Evolutionary conservation across 2,329 filamentous ascomycete genomes (phyloP).

Genomic region (Colletotrichum somersetense): DNA sequence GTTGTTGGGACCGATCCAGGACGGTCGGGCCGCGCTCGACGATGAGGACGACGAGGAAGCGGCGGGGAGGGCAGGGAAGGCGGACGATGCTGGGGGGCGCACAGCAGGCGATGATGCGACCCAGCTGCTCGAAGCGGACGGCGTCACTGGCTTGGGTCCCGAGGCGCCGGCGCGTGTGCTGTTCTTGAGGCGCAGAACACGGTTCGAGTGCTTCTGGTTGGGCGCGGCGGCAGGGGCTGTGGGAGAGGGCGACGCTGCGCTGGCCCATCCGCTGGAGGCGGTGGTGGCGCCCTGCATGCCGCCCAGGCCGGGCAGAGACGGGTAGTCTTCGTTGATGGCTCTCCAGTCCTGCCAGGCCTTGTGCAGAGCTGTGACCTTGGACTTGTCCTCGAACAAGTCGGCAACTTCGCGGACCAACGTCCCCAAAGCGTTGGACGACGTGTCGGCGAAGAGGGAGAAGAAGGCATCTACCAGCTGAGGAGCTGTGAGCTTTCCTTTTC

Average conservation of each 20-base stretch:
- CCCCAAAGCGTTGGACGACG: slow-evolving; percentile 82
- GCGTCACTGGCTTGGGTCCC: slow-evolving; percentile 43
- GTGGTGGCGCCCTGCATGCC: slow-evolving; percentile 74
- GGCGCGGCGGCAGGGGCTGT: slow-evolving; percentile 54
- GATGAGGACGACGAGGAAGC: slow-evolving; percentile 41
- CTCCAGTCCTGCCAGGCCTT: slow-evolving; percentile 96
- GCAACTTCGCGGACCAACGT: slow-evolving; percentile 92
- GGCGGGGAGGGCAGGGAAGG: slow-evolving; percentile 60
- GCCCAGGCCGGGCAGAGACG: slow-evolving; percentile 81
- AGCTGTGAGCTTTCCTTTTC: slow-evolving; percentile 76
- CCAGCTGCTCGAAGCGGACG: slow-evolving; percentile 45
- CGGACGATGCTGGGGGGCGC: slow-evolving; percentile 49
- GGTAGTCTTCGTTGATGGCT: slow-evolving; percentile 95
- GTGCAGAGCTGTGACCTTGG: slow-evolving; percentile 79
- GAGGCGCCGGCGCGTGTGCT: slow-evolving; percentile 61
- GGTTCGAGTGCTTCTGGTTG: slow-evolving; percentile 63
- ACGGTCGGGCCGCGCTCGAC: slow-evolving; percentile 47
- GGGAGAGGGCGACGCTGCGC: slow-evolving; percentile 71
- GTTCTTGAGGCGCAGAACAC: slow-evolving; percentile 71
- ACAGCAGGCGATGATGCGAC: slow-evolving; percentile 39
- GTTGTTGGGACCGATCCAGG: slow-evolving; percentile 48
- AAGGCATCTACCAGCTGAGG: slow-evolving; percentile 86
- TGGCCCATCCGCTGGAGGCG: slow-evolving; percentile 69
- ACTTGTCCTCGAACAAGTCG: slow-evolving; percentile 88
- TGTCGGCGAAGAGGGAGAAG: slow-evolving; percentile 85